phyloP scores from a whole-genome alignment of 202 grass and related monocot species.

The Bolboschoenoplectus hybrid region DNA sequence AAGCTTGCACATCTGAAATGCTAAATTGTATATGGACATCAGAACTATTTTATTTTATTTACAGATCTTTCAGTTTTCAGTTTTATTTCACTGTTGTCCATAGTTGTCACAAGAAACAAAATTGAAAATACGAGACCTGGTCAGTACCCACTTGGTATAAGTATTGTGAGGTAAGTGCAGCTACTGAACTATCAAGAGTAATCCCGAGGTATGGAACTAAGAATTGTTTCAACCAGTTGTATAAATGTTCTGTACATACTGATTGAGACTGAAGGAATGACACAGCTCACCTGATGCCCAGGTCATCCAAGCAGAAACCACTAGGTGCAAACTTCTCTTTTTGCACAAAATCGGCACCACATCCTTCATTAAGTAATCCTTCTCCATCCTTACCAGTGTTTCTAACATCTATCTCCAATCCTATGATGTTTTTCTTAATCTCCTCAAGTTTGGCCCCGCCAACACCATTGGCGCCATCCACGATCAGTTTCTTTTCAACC shows the following conservation, averaged over 20 bases:
- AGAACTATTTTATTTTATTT: conserved; percentile 17
- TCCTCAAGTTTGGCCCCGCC: conserved; percentile 73
- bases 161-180: neutral
- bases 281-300: conserved; percentile 53
- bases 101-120: neutral
- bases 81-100: neutral
- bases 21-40: conserved; percentile 31
- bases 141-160: neutral
- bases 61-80: neutral
- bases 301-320: conserved; percentile 62
- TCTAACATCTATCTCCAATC: conserved; percentile 62
- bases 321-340: conserved; percentile 73
- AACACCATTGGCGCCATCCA: conserved; percentile 91
- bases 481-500: conserved; percentile 57
- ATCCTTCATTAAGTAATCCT: conserved; percentile 83
- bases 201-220: neutral
- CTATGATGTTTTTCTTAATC: conserved; percentile 52
- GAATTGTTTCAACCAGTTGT: conserved; percentile 1
- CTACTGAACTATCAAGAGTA: neutral
- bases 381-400: conserved; percentile 77
- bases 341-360: conserved; percentile 92
- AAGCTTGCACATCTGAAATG: conserved; percentile 87
- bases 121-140: neutral
- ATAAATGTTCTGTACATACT: neutral
- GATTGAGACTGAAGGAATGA: neutral